Evolutionary conservation across 2,329 filamentous ascomycete species (phyloP), one percentile per base, ranked within the genome.

Genomic region (Penicillium sp.): DNA sequence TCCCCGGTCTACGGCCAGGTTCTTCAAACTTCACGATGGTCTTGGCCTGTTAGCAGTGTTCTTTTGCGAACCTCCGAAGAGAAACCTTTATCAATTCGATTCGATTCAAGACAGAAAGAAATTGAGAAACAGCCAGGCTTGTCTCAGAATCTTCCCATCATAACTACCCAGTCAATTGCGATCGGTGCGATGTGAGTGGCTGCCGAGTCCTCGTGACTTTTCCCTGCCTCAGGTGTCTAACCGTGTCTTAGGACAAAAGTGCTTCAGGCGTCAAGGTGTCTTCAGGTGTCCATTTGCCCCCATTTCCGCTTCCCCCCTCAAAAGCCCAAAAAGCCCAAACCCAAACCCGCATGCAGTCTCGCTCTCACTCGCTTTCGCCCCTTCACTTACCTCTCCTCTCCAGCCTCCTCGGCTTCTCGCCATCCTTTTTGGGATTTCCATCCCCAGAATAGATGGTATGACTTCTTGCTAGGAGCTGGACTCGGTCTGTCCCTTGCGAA

Each of bases 281-380:
- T 14, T 13, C 50, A 52, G 50, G 50, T 52, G 50, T 52, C 41
- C 9, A 37, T 24, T 51, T 51, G 40, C 3, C 49, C 19, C 35
- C 35, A 27, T 51, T 27, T n/a, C 35, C 6, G 18, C 35, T 36
- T 19, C 36, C 35, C 49, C 36, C 24, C 49, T 51, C 19, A n/a
- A 27, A n/a, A 46, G 22, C 33, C 49, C 35, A 36, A 36, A 11
- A 36, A 11, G 36, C 35, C 19, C 37, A 22, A 5, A 6, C 19
- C 47, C 40, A 35, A 43, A 58, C 16, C 56, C 55, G 55, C 55
- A 58, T 55, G 52, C 51, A 22, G 51, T 51, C 49, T 47, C 44
- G 35, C 40, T 18, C 22, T 33, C 14, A 39, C 19, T 11, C 16
- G 19, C 27, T 27, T 31, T 36, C n/a, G 7, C 22, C 14, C 19